Percentiles rank a stretch among this genome's conserved stretches.
phyloP scores from a whole-genome alignment of 106 monocot species.

The Chionographis japonica region DNA sequence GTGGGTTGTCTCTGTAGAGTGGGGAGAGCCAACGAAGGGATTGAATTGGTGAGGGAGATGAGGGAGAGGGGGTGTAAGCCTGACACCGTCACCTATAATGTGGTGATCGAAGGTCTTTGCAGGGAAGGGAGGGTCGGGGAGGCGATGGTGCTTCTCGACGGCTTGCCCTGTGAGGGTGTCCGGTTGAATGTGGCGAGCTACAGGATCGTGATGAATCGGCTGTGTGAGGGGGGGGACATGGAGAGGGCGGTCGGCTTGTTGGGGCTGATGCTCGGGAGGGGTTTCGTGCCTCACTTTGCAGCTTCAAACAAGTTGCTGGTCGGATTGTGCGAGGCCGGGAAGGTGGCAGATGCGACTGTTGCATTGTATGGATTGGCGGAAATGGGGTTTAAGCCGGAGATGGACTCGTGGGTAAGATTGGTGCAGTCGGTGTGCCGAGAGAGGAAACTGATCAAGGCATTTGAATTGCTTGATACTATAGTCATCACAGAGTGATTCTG shows the following conservation, averaged over 20 bases:
- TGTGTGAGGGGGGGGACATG: conserved; percentile 42
- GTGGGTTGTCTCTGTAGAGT: conserved; percentile 52
- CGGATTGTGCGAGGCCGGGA: conserved; percentile 53
- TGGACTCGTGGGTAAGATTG: conserved; percentile 48
- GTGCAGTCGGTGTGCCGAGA: conserved; percentile 46
- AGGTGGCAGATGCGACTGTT: conserved; percentile 53
- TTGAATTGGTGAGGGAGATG: conserved; percentile 72
- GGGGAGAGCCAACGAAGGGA: conserved; percentile 57
- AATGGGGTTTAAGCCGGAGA: conserved; percentile 63
- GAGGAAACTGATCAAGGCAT: conserved; percentile 45
- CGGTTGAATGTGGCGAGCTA: conserved; percentile 73
- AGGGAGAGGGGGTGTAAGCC: conserved; percentile 37
- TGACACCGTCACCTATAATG: conserved; percentile 65
- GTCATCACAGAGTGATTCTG: conserved; percentile 11
- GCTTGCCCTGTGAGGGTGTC: conserved; percentile 41
- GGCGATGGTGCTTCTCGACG: conserved; percentile 61
- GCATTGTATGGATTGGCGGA: conserved; percentile 60
- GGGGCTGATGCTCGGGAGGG: conserved; percentile 62
- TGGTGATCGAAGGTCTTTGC: conserved; percentile 70
- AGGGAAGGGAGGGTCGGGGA: conserved; percentile 46
- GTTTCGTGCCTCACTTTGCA: conserved; percentile 71
- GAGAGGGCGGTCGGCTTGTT: conserved; percentile 59
- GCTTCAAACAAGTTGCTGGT: conserved; percentile 74
- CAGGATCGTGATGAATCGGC: conserved; percentile 76
- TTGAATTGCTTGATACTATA: conserved; percentile 43